phyloP scores from a whole-genome alignment of 2,329 filamentous ascomycete genomes.

The Didymella arachidicola region DNA sequence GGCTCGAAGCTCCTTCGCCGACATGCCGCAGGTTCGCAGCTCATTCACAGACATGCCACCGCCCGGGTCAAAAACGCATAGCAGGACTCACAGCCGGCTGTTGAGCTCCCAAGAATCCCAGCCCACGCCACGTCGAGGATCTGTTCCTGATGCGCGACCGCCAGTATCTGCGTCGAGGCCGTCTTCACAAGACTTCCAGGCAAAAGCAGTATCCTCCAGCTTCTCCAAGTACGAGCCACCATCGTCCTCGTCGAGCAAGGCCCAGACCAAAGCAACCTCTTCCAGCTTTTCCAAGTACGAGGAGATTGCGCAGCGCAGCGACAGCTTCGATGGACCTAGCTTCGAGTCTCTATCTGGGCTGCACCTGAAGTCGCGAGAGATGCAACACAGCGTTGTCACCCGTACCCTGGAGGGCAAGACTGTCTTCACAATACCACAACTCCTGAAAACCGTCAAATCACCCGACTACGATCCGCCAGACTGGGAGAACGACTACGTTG shows the following conservation, averaged over 20 bases:
- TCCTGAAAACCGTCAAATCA: conserved; percentile 80
- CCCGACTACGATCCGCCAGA: conserved; percentile 83
- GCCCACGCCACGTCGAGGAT: conserved; percentile 32
- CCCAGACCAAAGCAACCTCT: conserved; percentile 28
- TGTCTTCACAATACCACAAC: conserved; percentile 77
- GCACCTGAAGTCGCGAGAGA: conserved; percentile 81
- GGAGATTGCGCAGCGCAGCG: conserved; percentile 42
- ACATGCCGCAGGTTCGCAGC: conserved; percentile 27
- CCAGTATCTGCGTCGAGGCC: conserved; percentile 34
- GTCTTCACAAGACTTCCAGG: conserved; percentile 31
- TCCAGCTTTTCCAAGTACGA: conserved; percentile 36
- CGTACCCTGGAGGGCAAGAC: conserved; percentile 81
- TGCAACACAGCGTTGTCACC: conserved; percentile 81
- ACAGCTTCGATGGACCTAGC: conserved; percentile 60
- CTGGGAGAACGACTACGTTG: conserved; percentile 85
- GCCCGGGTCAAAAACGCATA: conserved; percentile 18
- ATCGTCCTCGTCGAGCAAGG: conserved; percentile 34
- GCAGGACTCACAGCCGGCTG: conserved; percentile 30
- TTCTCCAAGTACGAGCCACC: conserved; percentile 37
- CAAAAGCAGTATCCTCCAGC: conserved; percentile 29
- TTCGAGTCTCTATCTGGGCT: conserved; percentile 85
- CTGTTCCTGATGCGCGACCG: conserved; percentile 17
- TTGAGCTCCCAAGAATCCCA: conserved; percentile 26
- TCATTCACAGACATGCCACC: conserved; percentile 29
- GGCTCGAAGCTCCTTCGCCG: conserved; percentile 27